Base-by-base conservation (phyloP, 805 yeast genomes). In the Cyberlindnera subsufficiens region DNA sequence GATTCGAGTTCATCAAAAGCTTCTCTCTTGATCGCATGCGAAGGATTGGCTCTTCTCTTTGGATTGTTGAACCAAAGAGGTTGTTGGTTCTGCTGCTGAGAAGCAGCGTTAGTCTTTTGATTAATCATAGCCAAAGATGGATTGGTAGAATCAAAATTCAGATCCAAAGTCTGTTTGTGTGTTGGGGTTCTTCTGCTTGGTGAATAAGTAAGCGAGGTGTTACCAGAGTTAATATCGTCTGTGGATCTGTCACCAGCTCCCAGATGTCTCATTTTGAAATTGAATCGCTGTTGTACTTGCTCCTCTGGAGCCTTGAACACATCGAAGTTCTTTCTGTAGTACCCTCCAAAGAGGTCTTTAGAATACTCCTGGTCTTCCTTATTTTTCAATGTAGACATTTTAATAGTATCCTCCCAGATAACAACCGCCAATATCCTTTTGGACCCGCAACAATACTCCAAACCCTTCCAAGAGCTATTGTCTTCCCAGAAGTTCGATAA, bases 41-140 rank as follows among this genome's bases (percentile, higher is more conserved):
- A 67, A 8, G 80, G 79, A n/a, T 70, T 63, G 1, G 64, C 58
- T 43, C 80, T 63, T 46, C 71, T 69, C 45, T 67, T 70, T n/a
- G 72, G 66, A 38, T 66, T 65, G 35, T 66, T 64, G 46, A 58
- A 66, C 72, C 71, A 70, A 18, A 54, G 53, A 6, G 68, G 67
- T 9, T 55, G 36, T 30, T 42, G 43, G 3, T 25, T 6, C 22
- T 33, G 42, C 17, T 39, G 42, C 13, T 34, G 34, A 13, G 18
- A 27, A 5, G 14, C 25, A 2, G 50, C 38, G 18, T 40, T 43
- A 9, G 54, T 44, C 44, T 46, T 54, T 43, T 53, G 52, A 37
- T 56, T 56, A 32, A 57, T 55, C 8, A 43, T 25, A 8, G 58
- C 55, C 18, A 57, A 20, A 10, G 59, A 46, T 1, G 49, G 52